Percentiles rank a stretch among this genome's conserved stretches.
These are phyloP conservation scores for Globisporangium iwayamae DNA, from an alignment of 352 stramenopile species.

Conservation along the genomic window DNA sequence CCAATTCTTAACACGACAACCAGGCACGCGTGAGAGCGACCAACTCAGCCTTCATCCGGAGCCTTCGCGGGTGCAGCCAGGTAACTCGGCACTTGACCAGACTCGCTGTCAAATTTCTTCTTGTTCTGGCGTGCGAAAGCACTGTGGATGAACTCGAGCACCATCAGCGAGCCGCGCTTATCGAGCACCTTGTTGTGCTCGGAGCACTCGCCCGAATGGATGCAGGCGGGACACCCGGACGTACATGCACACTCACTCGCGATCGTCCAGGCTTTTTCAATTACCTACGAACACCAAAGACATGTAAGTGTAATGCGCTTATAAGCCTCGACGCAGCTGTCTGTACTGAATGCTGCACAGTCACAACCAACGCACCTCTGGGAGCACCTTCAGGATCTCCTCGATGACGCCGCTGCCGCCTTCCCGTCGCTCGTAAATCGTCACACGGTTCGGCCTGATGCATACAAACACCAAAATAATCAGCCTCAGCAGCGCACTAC, in stretches of 20 bases:
- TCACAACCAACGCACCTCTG: conserved; percentile 33
- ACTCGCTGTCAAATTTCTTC: background rate
- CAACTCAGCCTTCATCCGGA: background rate
- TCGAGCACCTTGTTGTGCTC: conserved; percentile 90
- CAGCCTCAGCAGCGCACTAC: conserved; percentile 25
- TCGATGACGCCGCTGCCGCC: conserved; percentile 85
- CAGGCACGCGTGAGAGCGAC: background rate
- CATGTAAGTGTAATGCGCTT: background rate
- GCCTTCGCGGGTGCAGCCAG: background rate
- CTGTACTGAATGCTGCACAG: background rate
- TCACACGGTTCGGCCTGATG: conserved; percentile 71
- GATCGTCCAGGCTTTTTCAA: conserved; percentile 63
- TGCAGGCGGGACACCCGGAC: conserved; percentile 84
- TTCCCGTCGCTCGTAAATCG: conserved; percentile 86
- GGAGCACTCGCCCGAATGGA: conserved; percentile 80
- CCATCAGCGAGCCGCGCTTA: conserved; percentile 69
- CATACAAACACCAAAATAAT: conserved; percentile 1
- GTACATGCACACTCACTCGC: conserved; percentile 70
- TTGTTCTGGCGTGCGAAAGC: conserved; percentile 6
- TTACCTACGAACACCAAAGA: conserved; percentile 22
- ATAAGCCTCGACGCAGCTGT: background rate
- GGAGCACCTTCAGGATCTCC: conserved; percentile 63
- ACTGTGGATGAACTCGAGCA: conserved; percentile 54
- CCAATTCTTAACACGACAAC: background rate
- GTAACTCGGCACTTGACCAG: background rate